phyloP scores from a whole-genome alignment of 2,329 filamentous ascomycete genomes.

The Colletotrichum sp. region DNA sequence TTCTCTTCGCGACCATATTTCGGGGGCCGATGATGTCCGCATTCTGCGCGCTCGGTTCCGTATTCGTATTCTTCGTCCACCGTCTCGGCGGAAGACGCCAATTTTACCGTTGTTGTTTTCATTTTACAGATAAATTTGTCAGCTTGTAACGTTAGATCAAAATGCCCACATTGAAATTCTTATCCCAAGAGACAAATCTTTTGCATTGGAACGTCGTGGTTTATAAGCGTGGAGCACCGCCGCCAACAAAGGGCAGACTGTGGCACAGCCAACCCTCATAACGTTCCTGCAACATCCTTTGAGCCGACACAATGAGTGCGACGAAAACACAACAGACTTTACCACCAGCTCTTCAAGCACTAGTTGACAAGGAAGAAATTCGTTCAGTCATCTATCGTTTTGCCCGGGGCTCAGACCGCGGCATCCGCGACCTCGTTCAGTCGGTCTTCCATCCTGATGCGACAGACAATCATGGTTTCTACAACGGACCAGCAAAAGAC shows the following conservation, averaged over 20 bases:
- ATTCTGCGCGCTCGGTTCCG: fast-evolving
- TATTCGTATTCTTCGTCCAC: not conserved
- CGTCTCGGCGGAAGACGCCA: not conserved
- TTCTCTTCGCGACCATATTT: no score
- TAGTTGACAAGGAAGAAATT: not conserved
- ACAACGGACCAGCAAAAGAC: not conserved
- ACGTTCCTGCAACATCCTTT: fast-evolving
- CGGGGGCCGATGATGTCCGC: not conserved
- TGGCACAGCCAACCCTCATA: fast-evolving
- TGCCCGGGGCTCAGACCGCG: not conserved
- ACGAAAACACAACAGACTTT: fast-evolving
- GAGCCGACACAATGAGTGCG: not conserved
- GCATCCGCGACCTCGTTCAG: not conserved
- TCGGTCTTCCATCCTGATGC: not conserved
- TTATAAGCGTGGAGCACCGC: not conserved
- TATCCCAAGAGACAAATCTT: no score
- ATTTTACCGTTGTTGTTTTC: fast-evolving
- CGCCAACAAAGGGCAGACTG: fast-evolving
- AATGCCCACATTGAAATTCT: no score
- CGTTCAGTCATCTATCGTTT: not conserved
- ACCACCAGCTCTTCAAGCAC: not conserved
- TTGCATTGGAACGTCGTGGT: fast-evolving
- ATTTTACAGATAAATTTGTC: not conserved
- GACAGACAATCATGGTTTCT: not conserved
- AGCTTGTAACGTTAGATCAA: not conserved